Conservation (phyloP, 805 yeast genomes). For the Henningerozyma blattae region DNA sequence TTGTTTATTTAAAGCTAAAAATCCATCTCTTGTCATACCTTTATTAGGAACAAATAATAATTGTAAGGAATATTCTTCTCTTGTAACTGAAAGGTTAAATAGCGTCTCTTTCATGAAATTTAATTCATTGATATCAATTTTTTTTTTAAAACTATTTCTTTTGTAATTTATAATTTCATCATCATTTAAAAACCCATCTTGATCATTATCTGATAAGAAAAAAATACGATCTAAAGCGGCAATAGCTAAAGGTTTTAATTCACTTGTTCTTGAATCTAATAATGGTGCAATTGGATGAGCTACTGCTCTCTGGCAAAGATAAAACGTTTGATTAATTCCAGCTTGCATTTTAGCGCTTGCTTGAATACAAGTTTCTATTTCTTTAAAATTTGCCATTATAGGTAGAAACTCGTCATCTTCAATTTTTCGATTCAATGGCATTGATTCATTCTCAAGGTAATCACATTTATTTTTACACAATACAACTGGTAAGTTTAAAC, state of each 20-base stretch:
- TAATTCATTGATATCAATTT: constrained; percentile 39
- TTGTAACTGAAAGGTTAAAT: constrained; percentile 5
- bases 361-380: constrained; percentile 82
- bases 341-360: constrained; percentile 76
- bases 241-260: constrained; percentile 63
- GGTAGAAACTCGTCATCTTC: constrained; percentile 77
- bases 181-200: constrained; percentile 70
- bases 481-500: constrained; percentile 88
- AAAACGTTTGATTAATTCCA: constrained; percentile 76
- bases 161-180: constrained; percentile 63
- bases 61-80: constrained; percentile 27
- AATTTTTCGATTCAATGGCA: constrained; percentile 30
- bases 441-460: constrained; percentile 4
- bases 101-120: constrained; percentile 31
- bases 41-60: constrained; percentile 25
- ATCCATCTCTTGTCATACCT: constrained; percentile 67
- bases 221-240: constrained; percentile 74
- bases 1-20: constrained; percentile 61
- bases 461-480: constrained; percentile 79
- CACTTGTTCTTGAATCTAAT: constrained; percentile 83
- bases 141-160: constrained; percentile 57
- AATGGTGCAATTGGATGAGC: constrained; percentile 88
- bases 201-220: constrained; percentile 78
- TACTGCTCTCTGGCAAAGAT: constrained; percentile 85
- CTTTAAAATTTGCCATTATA: constrained; percentile 79